Conservation (phyloP, 108 stramenopile species). For the Nitzschia inconspicua region DNA sequence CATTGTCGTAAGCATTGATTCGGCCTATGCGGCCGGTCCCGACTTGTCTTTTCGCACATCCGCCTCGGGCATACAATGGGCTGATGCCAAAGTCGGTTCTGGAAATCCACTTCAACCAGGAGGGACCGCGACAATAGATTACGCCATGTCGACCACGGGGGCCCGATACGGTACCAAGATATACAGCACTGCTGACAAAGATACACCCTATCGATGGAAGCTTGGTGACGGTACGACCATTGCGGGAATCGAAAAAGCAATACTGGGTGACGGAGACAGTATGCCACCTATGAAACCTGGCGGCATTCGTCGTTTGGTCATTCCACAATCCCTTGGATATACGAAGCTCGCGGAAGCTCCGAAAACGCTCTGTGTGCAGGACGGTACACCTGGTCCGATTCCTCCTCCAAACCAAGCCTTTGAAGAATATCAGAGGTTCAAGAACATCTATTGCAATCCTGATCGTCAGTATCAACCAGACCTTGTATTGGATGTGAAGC, state of each 20-base stretch:
- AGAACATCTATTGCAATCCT: conserved; percentile 80
- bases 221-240: conserved; percentile 67
- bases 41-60: conserved; percentile 37
- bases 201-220: conserved; percentile 62
- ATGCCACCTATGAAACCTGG: conserved; percentile 50
- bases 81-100: conserved; percentile 59
- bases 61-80: conserved; percentile 56
- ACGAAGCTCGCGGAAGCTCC: conserved; percentile 20
- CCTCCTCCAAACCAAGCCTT: conserved; percentile 43
- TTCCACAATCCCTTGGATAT: conserved; percentile 56
- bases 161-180: conserved; percentile 71
- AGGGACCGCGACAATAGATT: conserved; percentile 55
- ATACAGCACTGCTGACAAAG: conserved; percentile 48
- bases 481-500: conserved; percentile 69
- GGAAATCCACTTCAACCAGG: conserved; percentile 33
- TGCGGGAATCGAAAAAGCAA: conserved; percentile 59
- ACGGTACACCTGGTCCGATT: conserved; percentile 59
- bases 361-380: conserved; percentile 26
- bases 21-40: conserved; percentile 5
- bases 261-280: conserved; percentile 36
- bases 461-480: conserved; percentile 71
- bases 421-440: conserved; percentile 69
- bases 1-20: background rate
- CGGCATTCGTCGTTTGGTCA: conserved; percentile 61
- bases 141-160: conserved; percentile 71